Conservation (phyloP, 1,284 basidiomycete genomes). For the Fomitopsis pinicola region DNA sequence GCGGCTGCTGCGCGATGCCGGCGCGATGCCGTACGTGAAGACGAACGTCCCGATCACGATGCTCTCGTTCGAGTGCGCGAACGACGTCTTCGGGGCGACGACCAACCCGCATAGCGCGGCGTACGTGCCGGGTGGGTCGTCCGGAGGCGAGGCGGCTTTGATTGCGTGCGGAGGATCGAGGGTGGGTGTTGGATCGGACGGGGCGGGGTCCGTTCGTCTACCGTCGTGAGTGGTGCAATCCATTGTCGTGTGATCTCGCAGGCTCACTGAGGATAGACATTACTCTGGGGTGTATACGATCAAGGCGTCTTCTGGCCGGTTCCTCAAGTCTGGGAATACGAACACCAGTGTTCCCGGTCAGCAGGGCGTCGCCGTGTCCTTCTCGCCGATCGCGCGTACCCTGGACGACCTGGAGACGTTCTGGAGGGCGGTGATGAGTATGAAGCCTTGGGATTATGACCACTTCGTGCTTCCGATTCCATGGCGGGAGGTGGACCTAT, state of each 20-base stretch:
- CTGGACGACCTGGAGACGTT: constrained; percentile 28
- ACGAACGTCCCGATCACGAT: constrained; percentile 85
- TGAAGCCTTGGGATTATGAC: constrained; percentile 60
- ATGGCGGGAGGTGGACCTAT: constrained; percentile 46
- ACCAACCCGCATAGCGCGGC: constrained; percentile 64
- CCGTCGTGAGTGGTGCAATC: background rate
- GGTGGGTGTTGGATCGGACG: constrained; percentile 77
- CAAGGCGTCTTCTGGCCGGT: constrained; percentile 38
- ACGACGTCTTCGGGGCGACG: constrained; percentile 77
- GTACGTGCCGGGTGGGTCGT: constrained; percentile 73
- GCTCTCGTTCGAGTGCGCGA: constrained; percentile 84
- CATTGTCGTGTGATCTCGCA: too few relatives aligned
- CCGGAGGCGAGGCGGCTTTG: constrained; percentile 77
- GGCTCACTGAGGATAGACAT: constrained; percentile 15
- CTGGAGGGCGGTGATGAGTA: constrained; percentile 43
- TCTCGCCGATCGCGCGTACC: constrained; percentile 30
- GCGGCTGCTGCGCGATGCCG: constrained; percentile 46
- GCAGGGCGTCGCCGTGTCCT: constrained; percentile 30
- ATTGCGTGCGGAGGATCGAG: constrained; percentile 73
- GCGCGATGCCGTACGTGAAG: constrained; percentile 61
- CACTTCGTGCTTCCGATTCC: constrained; percentile 54
- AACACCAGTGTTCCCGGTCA: constrained; percentile 53
- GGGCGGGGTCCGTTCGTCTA: constrained; percentile 58
- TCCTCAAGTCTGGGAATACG: constrained; percentile 43
- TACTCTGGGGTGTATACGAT: constrained; percentile 28